Evolutionary conservation across 495 filamentous ascomycete species (phyloP), one percentile per base, ranked within the genome.

Genomic region (Lepraria neglecta): DNA sequence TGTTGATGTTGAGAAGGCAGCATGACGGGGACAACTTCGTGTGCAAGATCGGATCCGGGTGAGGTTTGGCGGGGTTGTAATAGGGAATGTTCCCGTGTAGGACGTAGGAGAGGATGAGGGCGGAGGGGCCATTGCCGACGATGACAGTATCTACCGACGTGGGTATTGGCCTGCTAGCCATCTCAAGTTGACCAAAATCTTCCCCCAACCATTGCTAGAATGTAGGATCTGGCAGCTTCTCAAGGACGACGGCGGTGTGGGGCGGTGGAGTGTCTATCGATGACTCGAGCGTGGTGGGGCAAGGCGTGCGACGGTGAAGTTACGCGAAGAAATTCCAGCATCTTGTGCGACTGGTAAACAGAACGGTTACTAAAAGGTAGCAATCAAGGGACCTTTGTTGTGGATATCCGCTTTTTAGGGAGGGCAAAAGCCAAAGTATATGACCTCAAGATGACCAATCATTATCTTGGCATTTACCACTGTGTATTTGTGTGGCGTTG

Each of bases 101-200:
- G 54, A 87, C 82, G 67, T 81, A 88, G 58, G 82, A 85, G 28
- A 88, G 76, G 68, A 87, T 82, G 69, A 88, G 78, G 62, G 85
- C 81, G 38, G 85, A 81, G 55, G 85, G 85, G 40, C 85, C 85
- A 66, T 85, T 86, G 59, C 85, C 85, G 35, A 76, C 70, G 55
- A 76, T 67, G 58, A 74, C 69, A 14, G 73, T 74, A 44, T 76
- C 73, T 40, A 74, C 69, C 19, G 31, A 11, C 0, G 50, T 19
- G 6, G 56, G 56, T 2, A 63, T 35, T 4, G 61, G 42, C 47
- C 19, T 31, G 47, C 43, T 30, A 15, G 55, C 38, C 61, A 63
- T 63, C 38, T 44, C 7, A 57, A 57, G 19, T 30, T 4, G 17
- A 38, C 51, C 31, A 33, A 35, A 12, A 19, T 3, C n/a, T 10